These are phyloP conservation scores for Lachancea quebecensis DNA, from an alignment of 805 yeast species.

Conservation along the genomic window DNA sequence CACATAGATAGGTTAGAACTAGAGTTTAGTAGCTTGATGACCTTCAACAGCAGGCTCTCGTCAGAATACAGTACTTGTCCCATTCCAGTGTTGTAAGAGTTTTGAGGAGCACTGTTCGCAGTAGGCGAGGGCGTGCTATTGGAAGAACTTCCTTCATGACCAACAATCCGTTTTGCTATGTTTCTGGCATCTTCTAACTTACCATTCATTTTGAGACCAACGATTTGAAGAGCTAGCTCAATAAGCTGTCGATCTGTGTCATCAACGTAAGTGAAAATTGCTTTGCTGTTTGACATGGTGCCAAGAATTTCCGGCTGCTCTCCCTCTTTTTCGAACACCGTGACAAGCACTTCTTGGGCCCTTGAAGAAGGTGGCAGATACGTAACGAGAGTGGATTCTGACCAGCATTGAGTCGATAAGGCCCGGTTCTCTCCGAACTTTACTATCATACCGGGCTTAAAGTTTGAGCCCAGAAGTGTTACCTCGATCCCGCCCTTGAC, in stretches of 20 bases:
- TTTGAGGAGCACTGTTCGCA: conserved; percentile 14
- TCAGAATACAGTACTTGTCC: conserved; percentile 21
- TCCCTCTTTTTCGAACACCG: conserved; percentile 42
- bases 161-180: conserved; percentile 86
- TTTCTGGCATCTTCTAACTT: conserved; percentile 89
- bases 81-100: conserved; percentile 4
- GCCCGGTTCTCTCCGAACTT: conserved; percentile 81
- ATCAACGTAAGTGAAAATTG: conserved; percentile 82
- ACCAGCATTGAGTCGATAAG: conserved; percentile 91
- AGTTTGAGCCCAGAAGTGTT: conserved; percentile 80
- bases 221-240: conserved; percentile 92
- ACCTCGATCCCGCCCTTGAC: conserved; percentile 94
- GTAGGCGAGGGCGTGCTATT: conserved; percentile 14
- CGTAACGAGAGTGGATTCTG: conserved; percentile 87
- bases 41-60: conserved; percentile 37
- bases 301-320: conserved; percentile 7
- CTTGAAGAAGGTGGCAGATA: conserved; percentile 85
- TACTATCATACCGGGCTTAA: conserved; percentile 74
- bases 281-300: conserved; percentile 21
- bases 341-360: conserved; percentile 87
- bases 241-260: conserved; percentile 93
- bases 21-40: conserved; percentile 64
- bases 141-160: conserved; percentile 35
- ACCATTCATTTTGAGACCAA: conserved; percentile 95
- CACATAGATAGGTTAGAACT: conserved; percentile 77